phyloP scores from a whole-genome alignment of 176 grass and related monocot genomes.

The Musa acuminata region DNA sequence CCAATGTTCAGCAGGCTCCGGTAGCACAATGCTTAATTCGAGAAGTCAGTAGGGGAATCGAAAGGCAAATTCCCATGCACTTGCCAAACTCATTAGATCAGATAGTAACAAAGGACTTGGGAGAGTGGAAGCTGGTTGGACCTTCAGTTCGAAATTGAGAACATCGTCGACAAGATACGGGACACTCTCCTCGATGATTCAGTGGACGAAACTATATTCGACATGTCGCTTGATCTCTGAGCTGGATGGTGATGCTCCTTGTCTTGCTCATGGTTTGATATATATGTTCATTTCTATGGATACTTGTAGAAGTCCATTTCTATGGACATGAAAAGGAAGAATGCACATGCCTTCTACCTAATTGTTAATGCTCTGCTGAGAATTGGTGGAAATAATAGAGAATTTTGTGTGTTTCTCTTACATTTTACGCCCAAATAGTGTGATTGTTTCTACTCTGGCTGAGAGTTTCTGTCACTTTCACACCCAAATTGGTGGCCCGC shows the following conservation, averaged over 20 bases:
- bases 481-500: too few relatives aligned
- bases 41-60: conserved; percentile 62
- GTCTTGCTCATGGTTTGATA: not conserved
- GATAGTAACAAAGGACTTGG: conserved; percentile 48
- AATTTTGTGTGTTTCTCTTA: too few relatives aligned
- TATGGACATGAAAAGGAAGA: not conserved
- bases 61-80: conserved; percentile 34
- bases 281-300: not conserved
- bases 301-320: not conserved
- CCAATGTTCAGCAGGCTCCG: not conserved
- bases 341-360: not conserved
- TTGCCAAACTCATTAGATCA: conserved; percentile 48
- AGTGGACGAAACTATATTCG: conserved; percentile 75
- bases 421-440: too few relatives aligned
- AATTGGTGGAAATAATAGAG: too few relatives aligned
- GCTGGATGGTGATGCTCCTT: conserved; percentile 1
- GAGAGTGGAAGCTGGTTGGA: conserved; percentile 49
- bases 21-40: conserved; percentile 40
- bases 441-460: too few relatives aligned
- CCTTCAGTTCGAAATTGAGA: conserved; percentile 54
- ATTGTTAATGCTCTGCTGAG: too few relatives aligned
- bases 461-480: too few relatives aligned
- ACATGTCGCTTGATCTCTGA: conserved; percentile 55
- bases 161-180: conserved; percentile 55
- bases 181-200: conserved; percentile 71